Evolutionary conservation across 164 flowering plant species (phyloP).

Genomic region (Aristolochia californica): DNA sequence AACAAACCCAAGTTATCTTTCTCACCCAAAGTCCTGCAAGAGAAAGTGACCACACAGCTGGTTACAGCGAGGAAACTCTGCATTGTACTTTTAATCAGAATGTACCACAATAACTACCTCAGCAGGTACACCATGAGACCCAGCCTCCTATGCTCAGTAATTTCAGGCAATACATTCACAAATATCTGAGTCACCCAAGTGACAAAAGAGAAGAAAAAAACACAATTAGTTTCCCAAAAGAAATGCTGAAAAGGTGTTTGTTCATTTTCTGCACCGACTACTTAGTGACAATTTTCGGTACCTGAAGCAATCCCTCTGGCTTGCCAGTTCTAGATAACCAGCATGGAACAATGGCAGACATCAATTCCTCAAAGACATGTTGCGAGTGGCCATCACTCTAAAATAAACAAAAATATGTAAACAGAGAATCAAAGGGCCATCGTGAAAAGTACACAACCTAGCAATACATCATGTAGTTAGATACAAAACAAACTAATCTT

Average conservation of each 20-base stretch:
- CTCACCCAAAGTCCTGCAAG: conserved; percentile 63
- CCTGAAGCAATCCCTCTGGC: conserved; percentile 56
- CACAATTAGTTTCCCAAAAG: too few species aligned
- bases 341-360: conserved; percentile 68
- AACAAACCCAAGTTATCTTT: conserved; percentile 46
- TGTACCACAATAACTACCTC: conserved; percentile 35
- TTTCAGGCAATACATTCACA: conserved; percentile 51
- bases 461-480: neutral
- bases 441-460: neutral
- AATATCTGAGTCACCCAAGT: conserved; percentile 43
- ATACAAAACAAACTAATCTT: neutral
- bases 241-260: too few species aligned
- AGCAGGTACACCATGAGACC: conserved; percentile 43
- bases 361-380: conserved; percentile 62
- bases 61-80: neutral
- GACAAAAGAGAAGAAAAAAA: neutral
- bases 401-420: conserved; percentile 1
- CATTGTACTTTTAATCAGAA: neutral
- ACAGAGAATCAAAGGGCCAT: neutral
- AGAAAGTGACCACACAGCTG: neutral
- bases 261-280: neutral
- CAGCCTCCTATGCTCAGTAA: conserved; percentile 65
- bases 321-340: conserved; percentile 49
- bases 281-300: conserved; percentile 12
- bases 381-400: conserved; percentile 62